Evolutionary conservation across 129 eudicot genomes (phyloP), one percentile per base, ranked within the genome.

Genomic region (Pseudognaphalium luteoalbum): DNA sequence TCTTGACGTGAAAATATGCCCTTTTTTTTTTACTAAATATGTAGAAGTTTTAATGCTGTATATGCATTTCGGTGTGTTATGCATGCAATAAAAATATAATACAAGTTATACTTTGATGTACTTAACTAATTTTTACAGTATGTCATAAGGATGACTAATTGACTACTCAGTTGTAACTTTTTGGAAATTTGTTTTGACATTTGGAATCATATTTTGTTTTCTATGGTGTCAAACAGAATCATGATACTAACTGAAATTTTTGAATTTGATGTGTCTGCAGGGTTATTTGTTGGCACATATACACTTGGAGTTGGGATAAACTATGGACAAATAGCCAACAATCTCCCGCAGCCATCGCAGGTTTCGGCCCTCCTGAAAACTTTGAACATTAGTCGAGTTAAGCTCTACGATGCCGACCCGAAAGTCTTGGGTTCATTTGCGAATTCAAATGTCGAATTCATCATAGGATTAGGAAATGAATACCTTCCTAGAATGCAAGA

Each of bases 251-350:
- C 54, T 1, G 30, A 57, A 42, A 47, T 2, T 10, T 12, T 17
- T 63, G 16, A 47, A 64, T 35, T 29, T 19, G 34, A 4, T 71
- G 54, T 72, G 34, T 75, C 6, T 42, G 9, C 84, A 88, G 97
- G 85, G 76, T 79, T 65, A 71, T 71, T 76, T 25, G 44, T 72
- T 16, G 29, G 77, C 20, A 82, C 60, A 61, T 44, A 51, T 16
- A 25, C 89, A 62, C 75, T 88, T 19, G 96, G 96, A 78, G 84
- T 93, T 4, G 98, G 98, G 60, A 91, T 93, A n/a, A 93, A 93
- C 65, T 93, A 93, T 70, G 98, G 98, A 42, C 97, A 90, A 70
- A 93, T 93, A 25, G 98, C 98, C 28, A 78, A 90, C 83, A 90
- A 93, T 76, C 96, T 93, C 59, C 98, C 97, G 10, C 21, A 91